Evolutionary conservation across 768 basidiomycete species (phyloP), one percentile per base, ranked within the genome.

Genomic region (Calocera viscosa): DNA sequence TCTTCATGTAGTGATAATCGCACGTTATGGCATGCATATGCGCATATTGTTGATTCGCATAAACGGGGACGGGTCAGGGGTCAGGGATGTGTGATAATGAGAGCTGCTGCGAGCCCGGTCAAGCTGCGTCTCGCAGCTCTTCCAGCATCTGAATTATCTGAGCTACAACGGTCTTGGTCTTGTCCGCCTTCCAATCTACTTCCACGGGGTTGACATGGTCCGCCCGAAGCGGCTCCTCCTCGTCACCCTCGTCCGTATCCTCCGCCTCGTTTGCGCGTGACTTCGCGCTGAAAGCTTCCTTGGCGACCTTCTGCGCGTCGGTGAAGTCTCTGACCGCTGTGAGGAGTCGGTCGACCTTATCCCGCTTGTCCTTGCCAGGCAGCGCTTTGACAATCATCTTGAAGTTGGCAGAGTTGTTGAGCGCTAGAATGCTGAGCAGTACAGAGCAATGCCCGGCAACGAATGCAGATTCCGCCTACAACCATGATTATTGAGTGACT

Each of bases 381-480:
- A 60, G 53, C 7, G 53, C 53, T 32, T 60, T 60, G 53, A 60
- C 10, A 16, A 60, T 60, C 24, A 30, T 10, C 26, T 60, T 60
- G 14, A 60, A 26, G 53, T 60, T 60, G 35, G 24, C 63, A 8
- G 73, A 47, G 28, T 74, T 73, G 40, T 75, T 72, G 40, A 75
- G 74, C 64, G 79, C 76, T 39, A 84, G 75, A 3, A 84, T 72
- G 10, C 82, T 89, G 63, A 93, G 82, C 2, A 93, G 81, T 7
- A 92, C 83, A 0, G 90, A 84, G 2, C 89, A 81, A 72, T 91
- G 90, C 0, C 88, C 87, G 17, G 82, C 82, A 7, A 92, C 79
- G 64, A 73, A 73, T 19, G 67, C 53, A 0, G 70, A 66, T 67
- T 73, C 69, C 2, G 70, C 64, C 28, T 39, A 26, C 63, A 14